Conservation (phyloP, 2,329 filamentous ascomycete species). For the Ramularia endophylla region DNA sequence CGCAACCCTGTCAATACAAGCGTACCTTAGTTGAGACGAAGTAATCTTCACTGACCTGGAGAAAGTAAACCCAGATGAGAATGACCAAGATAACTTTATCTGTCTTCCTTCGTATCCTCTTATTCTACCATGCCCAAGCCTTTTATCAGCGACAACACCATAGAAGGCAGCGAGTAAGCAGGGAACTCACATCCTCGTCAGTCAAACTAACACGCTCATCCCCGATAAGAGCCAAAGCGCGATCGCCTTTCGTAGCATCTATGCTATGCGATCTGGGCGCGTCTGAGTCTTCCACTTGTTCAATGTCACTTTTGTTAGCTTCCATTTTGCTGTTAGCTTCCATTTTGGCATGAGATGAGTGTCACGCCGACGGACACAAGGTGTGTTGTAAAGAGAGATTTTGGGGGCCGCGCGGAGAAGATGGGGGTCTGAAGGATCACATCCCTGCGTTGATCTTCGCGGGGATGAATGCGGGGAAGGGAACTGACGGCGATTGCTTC, state of each 20-base stretch:
- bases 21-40: no score
- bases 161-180: neutral
- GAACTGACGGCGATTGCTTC: no score
- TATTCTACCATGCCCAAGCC: slow-evolving; percentile 31
- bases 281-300: slow-evolving; percentile 8
- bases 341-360: no score
- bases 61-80: slow-evolving; percentile 54
- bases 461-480: no score
- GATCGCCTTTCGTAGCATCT: slow-evolving; percentile 11
- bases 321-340: no score
- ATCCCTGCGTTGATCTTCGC: no score
- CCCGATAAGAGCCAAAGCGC: slow-evolving; percentile 17
- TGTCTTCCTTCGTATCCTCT: slow-evolving; percentile 55
- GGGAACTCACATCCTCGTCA: slow-evolving; percentile 32
- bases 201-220: slow-evolving; percentile 29
- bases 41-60: slow-evolving; percentile 47
- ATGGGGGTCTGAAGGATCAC: no score
- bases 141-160: slow-evolving; percentile 4
- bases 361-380: no score
- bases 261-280: neutral
- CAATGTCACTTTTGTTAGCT: slow-evolving; percentile 8
- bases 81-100: slow-evolving; percentile 53
- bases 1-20: no score
- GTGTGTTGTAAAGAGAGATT: no score
- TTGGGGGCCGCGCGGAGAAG: no score